Percentiles rank a stretch among this genome's conserved stretches.
Evolutionary conservation across 2,329 filamentous ascomycete genomes (phyloP).

Genomic region (Domatiomyces globalis): DNA sequence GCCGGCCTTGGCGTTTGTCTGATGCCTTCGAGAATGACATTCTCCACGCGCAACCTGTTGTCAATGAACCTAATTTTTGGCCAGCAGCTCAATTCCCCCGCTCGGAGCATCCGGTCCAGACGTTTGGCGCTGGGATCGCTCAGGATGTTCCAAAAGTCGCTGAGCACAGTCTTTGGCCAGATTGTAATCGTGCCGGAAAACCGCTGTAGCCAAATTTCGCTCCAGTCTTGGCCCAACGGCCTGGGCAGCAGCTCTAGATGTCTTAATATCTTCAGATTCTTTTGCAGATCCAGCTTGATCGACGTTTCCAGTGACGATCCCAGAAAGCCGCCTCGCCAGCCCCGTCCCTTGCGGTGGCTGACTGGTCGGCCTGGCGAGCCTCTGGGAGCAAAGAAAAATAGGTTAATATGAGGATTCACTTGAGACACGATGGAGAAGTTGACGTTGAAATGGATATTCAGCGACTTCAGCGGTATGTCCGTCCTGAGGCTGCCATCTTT

Average conservation of each 20-base stretch:
- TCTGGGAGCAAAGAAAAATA: constrained; percentile 95
- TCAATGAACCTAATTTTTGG: constrained; percentile 82
- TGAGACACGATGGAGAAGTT: constrained; percentile 82
- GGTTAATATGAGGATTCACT: constrained; percentile 94
- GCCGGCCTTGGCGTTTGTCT: constrained; percentile 18
- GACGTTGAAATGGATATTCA: constrained; percentile 96
- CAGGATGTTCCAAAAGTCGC: constrained; percentile 76
- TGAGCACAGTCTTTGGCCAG: constrained; percentile 68
- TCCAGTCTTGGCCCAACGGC: constrained; percentile 90
- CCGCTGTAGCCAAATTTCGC: constrained; percentile 85
- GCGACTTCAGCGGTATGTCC: constrained; percentile 83
- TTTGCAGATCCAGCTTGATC: constrained; percentile 88
- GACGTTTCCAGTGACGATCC: constrained; percentile 88
- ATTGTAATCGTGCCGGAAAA: constrained; percentile 93
- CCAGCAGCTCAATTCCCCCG: constrained; percentile 77
- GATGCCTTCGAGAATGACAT: constrained; percentile 45
- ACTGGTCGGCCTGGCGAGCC: constrained; percentile 86
- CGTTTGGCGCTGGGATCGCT: constrained; percentile 64
- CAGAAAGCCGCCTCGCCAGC: constrained; percentile 91
- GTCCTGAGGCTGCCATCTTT: constrained; percentile 91
- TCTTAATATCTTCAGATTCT: constrained; percentile 90
- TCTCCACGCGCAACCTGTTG: constrained; percentile 75
- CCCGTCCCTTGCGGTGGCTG: constrained; percentile 80
- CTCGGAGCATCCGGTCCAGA: constrained; percentile 75
- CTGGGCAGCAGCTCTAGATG: constrained; percentile 85